phyloP scores from a whole-genome alignment of 2,329 filamentous ascomycete genomes.

The Dryadomyces quercus-mongolicae region DNA sequence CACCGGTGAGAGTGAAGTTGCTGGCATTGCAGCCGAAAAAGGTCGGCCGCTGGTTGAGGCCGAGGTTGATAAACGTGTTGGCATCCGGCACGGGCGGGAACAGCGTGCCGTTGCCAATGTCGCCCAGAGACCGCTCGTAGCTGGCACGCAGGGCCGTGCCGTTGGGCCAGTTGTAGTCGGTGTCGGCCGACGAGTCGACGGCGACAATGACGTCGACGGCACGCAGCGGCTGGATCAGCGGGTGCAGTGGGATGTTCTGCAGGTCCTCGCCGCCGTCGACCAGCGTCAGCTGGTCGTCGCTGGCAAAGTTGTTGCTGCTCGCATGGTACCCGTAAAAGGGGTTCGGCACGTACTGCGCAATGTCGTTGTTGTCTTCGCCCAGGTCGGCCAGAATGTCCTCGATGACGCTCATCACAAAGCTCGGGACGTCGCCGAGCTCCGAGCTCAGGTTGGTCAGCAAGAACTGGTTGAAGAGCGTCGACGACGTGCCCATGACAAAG shows the following conservation, averaged over 20 bases:
- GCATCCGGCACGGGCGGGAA: constrained; percentile 47
- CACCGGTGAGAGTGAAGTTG: constrained; percentile 18
- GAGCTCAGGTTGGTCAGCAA: constrained; percentile 49
- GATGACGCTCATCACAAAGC: constrained; percentile 39
- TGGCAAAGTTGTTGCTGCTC: constrained; percentile 22
- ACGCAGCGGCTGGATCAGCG: constrained; percentile 35
- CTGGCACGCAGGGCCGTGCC: constrained; percentile 45
- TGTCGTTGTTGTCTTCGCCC: constrained; percentile 36
- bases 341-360: constrained; percentile 45
- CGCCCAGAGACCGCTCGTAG: constrained; percentile 37
- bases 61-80: constrained; percentile 43
- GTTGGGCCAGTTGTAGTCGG: constrained; percentile 44
- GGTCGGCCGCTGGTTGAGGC: constrained; percentile 45
- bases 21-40: constrained; percentile 49
- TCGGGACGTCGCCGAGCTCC: constrained; percentile 26
- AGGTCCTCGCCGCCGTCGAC: constrained; percentile 37
- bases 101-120: constrained; percentile 37
- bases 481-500: constrained; percentile 77
- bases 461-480: constrained; percentile 72
- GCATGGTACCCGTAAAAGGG: constrained; percentile 43
- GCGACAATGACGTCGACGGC: constrained; percentile 52
- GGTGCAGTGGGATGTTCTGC: constrained; percentile 40
- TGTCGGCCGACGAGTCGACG: constrained; percentile 53
- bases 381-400: constrained; percentile 39
- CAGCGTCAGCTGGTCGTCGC: constrained; percentile 27